These are phyloP conservation scores for Colletotrichum sp. DNA, from an alignment of 2,329 filamentous ascomycete species.

Conservation along the genomic window DNA sequence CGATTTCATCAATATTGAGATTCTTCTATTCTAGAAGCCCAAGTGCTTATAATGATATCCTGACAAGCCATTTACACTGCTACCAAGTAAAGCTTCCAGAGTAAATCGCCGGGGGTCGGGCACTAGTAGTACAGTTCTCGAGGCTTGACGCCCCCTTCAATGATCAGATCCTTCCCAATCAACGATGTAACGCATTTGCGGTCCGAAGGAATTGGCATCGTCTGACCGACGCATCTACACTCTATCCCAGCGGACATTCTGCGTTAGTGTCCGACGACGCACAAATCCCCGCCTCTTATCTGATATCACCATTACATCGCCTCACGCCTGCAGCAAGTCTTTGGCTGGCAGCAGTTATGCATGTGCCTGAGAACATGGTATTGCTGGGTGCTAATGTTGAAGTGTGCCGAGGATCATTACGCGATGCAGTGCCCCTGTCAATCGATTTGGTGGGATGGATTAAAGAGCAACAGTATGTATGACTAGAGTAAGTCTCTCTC, in stretches of 20 bases:
- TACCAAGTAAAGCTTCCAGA: not conserved
- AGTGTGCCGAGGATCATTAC: not conserved
- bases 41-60: not conserved
- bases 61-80: not conserved
- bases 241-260: not conserved
- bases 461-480: not conserved
- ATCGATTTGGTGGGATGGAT: not conserved
- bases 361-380: not conserved
- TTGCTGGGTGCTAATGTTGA: not conserved
- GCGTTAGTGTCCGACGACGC: not conserved
- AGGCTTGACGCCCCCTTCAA: not conserved
- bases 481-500: accelerated
- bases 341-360: not conserved
- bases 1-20: not conserved
- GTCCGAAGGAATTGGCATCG: not conserved
- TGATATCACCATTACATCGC: not conserved
- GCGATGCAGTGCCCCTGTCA: not conserved
- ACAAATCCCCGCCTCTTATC: not conserved
- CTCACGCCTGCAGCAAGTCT: not conserved
- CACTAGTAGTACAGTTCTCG: not conserved
- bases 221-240: not conserved
- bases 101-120: not conserved
- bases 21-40: not conserved
- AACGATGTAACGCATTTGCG: not conserved
- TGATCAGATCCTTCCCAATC: not conserved